These are phyloP conservation scores for Geotrichum cucujoidarum DNA, from an alignment of 1,139 yeast species.

Conservation along the genomic window DNA sequence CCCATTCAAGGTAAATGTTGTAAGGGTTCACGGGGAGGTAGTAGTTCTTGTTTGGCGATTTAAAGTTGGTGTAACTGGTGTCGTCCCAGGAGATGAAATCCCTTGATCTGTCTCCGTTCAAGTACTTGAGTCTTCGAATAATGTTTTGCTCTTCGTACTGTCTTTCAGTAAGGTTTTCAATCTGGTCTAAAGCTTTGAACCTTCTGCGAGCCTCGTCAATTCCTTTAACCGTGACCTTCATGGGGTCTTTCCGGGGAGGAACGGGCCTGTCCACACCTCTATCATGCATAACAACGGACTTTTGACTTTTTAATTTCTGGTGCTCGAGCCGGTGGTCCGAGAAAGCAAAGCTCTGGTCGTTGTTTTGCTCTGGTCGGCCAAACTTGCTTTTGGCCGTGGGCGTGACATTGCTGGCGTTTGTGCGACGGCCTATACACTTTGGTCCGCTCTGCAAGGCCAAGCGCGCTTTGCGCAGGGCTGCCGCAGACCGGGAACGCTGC, in stretches of 20 bases:
- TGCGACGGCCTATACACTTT: too few relatives aligned
- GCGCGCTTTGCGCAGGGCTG: too few relatives aligned
- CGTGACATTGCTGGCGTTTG: too few relatives aligned
- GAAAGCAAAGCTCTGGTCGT: background rate
- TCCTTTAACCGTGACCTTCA: too few relatives aligned
- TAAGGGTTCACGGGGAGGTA: slow-evolving; percentile 3
- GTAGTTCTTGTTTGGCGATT: background rate
- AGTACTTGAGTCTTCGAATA: background rate
- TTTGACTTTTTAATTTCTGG: background rate
- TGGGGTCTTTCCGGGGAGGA: background rate
- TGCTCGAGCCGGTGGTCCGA: background rate
- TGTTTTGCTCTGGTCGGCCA: too few relatives aligned
- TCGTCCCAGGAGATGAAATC: slow-evolving; percentile 6
- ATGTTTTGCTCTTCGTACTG: background rate
- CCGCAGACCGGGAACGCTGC: too few relatives aligned
- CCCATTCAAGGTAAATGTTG: slow-evolving; percentile 6
- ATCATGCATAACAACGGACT: background rate
- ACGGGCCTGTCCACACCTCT: background rate
- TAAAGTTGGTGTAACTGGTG: slow-evolving; percentile 1
- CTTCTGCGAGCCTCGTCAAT: background rate
- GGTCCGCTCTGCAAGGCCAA: too few relatives aligned
- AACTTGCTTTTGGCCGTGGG: too few relatives aligned
- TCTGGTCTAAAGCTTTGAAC: background rate
- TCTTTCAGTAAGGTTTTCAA: background rate
- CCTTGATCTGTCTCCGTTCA: background rate